Evolutionary conservation across 1,284 basidiomycete genomes (phyloP).

Genomic region (Ceratobasidium sp.): DNA sequence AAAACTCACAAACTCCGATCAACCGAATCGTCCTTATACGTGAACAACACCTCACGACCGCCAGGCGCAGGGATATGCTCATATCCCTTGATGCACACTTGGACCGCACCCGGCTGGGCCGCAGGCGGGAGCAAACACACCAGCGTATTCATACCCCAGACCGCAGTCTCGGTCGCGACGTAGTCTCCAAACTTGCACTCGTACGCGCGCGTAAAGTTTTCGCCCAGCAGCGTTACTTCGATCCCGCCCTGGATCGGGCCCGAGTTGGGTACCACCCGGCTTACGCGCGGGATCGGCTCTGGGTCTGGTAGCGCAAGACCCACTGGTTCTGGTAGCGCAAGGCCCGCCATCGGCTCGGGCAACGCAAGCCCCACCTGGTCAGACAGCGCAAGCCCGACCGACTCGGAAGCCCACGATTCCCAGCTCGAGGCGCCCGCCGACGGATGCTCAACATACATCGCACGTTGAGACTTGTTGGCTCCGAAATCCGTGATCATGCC

Average conservation of each 20-base stretch:
- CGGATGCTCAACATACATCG: constrained; percentile 42
- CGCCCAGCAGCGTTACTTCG: constrained; percentile 93
- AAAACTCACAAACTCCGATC: constrained; percentile 83
- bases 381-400: no score
- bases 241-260: constrained; percentile 95
- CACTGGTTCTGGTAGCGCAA: constrained; percentile 54
- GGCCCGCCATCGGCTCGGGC: no score
- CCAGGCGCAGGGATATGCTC: constrained; percentile 55
- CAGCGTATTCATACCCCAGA: constrained; percentile 94
- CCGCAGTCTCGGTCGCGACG: constrained; percentile 83
- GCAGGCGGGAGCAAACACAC: constrained; percentile 93
- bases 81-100: constrained; percentile 83
- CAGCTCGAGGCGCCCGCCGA: not conserved
- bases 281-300: constrained; percentile 52
- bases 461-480: not conserved
- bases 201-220: constrained; percentile 77
- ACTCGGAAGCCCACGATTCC: not conserved
- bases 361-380: no score
- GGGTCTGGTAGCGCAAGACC: constrained; percentile 58
- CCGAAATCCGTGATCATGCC: constrained; percentile 9
- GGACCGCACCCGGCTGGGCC: constrained; percentile 85
- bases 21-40: constrained; percentile 84
- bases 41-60: constrained; percentile 73
- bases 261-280: constrained; percentile 82
- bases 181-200: constrained; percentile 91